These are phyloP conservation scores for Lotmaria passim DNA, from an alignment of 208 protist genomes.

Conservation along the genomic window DNA sequence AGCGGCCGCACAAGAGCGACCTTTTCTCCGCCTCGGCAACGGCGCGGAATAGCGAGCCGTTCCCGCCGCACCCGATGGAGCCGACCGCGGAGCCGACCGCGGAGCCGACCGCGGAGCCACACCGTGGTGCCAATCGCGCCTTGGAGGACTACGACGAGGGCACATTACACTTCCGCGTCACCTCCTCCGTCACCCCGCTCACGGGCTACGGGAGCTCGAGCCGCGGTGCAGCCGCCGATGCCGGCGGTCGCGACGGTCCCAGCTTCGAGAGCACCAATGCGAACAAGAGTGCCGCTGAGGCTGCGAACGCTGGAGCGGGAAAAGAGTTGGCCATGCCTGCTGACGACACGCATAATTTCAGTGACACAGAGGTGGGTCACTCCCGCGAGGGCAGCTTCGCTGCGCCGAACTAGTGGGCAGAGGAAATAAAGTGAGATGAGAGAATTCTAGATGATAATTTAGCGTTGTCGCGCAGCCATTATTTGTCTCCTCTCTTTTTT, in stretches of 20 bases:
- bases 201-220: neutral
- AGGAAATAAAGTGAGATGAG: neutral
- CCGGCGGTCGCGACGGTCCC: neutral
- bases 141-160: slow-evolving; percentile 8
- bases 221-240: neutral
- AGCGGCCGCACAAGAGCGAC: slow-evolving; percentile 14
- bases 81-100: neutral
- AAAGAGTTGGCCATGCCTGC: neutral
- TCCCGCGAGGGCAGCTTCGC: neutral
- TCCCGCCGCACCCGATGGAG: neutral
- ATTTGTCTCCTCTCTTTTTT: too few species aligned
- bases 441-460: too few species aligned
- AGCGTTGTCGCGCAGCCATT: too few species aligned
- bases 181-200: slow-evolving; percentile 1
- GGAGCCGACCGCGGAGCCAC: neutral
- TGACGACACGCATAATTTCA: slow-evolving; percentile 13
- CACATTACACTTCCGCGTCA: slow-evolving; percentile 12
- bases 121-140: neutral
- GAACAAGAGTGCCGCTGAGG: neutral
- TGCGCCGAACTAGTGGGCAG: neutral
- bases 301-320: neutral
- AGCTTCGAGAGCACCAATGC: slow-evolving; percentile 4
- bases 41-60: slow-evolving; percentile 17
- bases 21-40: slow-evolving; percentile 5
- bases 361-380: slow-evolving; percentile 4